Percentiles rank a stretch among this genome's conserved stretches.
phyloP scores from a whole-genome alignment of 2,329 filamentous ascomycete species.

The Ophiocordyceps polyrhachis-furcata region DNA sequence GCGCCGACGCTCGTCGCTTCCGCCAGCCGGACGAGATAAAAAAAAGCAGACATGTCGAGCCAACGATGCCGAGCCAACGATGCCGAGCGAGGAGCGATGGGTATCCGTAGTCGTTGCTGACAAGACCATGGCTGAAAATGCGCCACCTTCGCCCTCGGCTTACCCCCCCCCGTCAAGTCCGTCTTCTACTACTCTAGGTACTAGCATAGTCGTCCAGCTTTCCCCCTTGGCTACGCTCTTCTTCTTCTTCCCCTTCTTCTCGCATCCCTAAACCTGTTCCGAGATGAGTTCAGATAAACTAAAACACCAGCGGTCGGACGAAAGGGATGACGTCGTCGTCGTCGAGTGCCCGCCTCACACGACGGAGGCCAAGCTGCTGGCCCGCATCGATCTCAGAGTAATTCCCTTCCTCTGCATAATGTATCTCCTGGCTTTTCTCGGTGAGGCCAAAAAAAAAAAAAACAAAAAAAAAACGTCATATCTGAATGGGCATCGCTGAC shows the following conservation, averaged over 20 bases:
- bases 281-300: background rate
- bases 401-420: conserved; percentile 56
- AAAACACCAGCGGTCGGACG: background rate
- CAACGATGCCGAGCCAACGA: background rate
- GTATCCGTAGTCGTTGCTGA: no score
- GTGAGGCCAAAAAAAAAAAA: no score
- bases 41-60: no score
- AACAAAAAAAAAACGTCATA: no score
- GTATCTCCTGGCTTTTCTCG: conserved; percentile 52
- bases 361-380: conserved; percentile 45
- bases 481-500: background rate
- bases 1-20: background rate
- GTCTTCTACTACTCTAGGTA: background rate
- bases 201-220: background rate
- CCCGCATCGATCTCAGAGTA: conserved; percentile 52
- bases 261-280: background rate
- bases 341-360: conserved; percentile 29
- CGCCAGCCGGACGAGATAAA: background rate
- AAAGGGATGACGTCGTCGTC: background rate
- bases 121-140: background rate
- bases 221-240: no score
- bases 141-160: background rate
- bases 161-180: background rate
- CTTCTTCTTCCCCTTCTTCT: background rate
- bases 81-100: background rate